A percentile compares a stretch with the other conserved stretches of the same genome.
Conservation (phyloP, 2,329 filamentous ascomycete genomes). For the Epichloe hybrida region DNA sequence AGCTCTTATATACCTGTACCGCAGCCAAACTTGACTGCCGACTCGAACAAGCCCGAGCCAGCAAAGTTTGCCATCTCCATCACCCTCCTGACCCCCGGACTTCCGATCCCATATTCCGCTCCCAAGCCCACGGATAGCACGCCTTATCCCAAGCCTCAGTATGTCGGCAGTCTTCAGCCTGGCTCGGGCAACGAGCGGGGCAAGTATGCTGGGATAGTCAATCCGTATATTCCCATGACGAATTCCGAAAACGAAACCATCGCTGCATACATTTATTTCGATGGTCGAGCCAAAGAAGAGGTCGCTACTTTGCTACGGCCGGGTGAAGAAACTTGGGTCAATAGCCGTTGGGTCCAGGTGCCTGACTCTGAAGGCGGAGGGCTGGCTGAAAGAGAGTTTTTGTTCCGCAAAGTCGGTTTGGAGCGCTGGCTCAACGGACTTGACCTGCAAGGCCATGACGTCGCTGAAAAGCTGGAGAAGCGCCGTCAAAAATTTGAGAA, state of each 20-base stretch:
- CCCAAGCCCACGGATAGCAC: conserved; percentile 66
- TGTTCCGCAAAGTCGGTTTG: conserved; percentile 91
- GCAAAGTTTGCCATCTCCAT: conserved; percentile 98
- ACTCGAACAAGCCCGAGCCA: conserved; percentile 69
- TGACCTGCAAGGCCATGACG: conserved; percentile 86
- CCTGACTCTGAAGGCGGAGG: conserved; percentile 84
- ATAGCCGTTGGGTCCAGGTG: conserved; percentile 93
- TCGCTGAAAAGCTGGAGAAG: conserved; percentile 79
- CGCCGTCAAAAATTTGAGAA: conserved; percentile 68
- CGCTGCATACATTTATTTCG: conserved; percentile 97
- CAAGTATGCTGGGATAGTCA: conserved; percentile 43
- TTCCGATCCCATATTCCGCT: conserved; percentile 84
- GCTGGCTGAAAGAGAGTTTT: conserved; percentile 86
- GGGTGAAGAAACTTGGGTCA: conserved; percentile 98
- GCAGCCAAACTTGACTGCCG: conserved; percentile 53
- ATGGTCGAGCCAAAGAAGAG: conserved; percentile 88
- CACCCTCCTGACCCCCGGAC: conserved; percentile 78
- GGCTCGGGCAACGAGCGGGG: conserved; percentile 34
- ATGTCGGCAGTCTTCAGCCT: conserved; percentile 56
- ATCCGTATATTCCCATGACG: conserved; percentile 84
- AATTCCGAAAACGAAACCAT: conserved; percentile 92
- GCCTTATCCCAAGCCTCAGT: conserved; percentile 68
- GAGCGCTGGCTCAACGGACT: conserved; percentile 95
- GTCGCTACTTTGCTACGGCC: conserved; percentile 85
- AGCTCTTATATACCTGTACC: conserved; percentile 96